Percentiles rank a stretch among this genome's conserved stretches.
phyloP scores from a whole-genome alignment of 2,329 filamentous ascomycete genomes.

The Aspergillus sp. region DNA sequence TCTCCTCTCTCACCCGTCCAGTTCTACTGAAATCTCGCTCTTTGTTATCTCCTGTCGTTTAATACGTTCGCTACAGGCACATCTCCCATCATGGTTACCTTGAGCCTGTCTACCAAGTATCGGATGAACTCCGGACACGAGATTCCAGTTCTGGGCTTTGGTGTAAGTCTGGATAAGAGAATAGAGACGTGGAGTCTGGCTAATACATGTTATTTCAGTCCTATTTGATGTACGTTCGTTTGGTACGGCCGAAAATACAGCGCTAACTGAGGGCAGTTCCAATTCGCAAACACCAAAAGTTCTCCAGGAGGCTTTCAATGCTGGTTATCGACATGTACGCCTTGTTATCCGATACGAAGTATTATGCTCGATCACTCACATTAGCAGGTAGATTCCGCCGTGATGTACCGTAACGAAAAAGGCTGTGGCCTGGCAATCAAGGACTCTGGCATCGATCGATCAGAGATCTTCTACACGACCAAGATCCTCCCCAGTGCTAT shows the following conservation, averaged over 20 bases:
- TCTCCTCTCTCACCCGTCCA: background rate
- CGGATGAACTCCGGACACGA: constrained; percentile 54
- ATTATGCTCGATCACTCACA: background rate
- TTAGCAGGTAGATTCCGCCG: constrained; percentile 49
- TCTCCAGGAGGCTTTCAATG: constrained; percentile 20
- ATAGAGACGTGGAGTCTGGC: background rate
- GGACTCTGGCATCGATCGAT: constrained; percentile 49
- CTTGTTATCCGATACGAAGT: background rate
- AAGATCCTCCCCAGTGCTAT: constrained; percentile 62
- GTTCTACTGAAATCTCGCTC: background rate
- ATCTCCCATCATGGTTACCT: constrained; percentile 12
- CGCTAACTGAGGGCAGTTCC: constrained; percentile 12
- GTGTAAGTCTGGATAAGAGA: constrained; percentile 35
- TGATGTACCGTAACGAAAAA: constrained; percentile 65
- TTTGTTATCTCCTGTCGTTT: background rate
- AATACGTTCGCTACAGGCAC: background rate
- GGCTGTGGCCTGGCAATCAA: constrained; percentile 64
- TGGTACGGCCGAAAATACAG: background rate
- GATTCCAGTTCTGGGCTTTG: constrained; percentile 55
- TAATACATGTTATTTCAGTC: constrained; percentile 14
- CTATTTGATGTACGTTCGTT: constrained; percentile 23
- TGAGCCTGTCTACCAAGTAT: constrained; percentile 34
- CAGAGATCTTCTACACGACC: constrained; percentile 72
- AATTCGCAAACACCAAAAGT: constrained; percentile 20
- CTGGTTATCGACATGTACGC: constrained; percentile 27